Conservation (phyloP, 352 stramenopile species). For the Phytophthora foliorum region DNA sequence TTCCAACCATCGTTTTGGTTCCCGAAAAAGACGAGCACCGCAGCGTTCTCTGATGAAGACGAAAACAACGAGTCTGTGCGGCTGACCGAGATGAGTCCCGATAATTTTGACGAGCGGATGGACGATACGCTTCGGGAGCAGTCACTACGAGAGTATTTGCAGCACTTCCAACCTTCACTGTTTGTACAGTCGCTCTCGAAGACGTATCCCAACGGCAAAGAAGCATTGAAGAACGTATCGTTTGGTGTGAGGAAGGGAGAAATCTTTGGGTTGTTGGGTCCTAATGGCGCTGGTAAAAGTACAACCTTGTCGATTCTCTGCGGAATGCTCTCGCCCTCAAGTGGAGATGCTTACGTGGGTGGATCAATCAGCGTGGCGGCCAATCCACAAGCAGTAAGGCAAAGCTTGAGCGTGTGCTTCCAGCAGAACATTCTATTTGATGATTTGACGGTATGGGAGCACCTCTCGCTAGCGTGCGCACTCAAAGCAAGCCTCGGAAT, state of each 20-base stretch:
- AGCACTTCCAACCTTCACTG: constrained; percentile 64
- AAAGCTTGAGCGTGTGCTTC: constrained; percentile 86
- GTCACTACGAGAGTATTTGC: constrained; percentile 62
- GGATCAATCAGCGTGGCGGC: constrained; percentile 56
- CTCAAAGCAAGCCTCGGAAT: constrained; percentile 75
- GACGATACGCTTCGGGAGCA: constrained; percentile 79
- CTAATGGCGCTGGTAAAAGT: constrained; percentile 96
- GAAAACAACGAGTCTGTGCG: constrained; percentile 27
- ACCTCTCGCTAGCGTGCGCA: constrained; percentile 71
- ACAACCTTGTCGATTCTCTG: constrained; percentile 97
- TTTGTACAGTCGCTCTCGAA: constrained; percentile 72
- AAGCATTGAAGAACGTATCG: constrained; percentile 85
- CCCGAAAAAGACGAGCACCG: constrained; percentile 14
- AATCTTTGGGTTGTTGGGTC: constrained; percentile 94
- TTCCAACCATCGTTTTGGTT: constrained; percentile 90
- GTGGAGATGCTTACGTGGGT: constrained; percentile 72
- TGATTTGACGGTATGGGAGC: constrained; percentile 79
- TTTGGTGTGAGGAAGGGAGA: constrained; percentile 92
- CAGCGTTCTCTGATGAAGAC: constrained; percentile 26
- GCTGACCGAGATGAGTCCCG: constrained; percentile 37
- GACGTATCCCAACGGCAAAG: constrained; percentile 78
- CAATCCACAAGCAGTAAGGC: constrained; percentile 61
- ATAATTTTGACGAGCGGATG: constrained; percentile 35
- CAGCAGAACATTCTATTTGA: constrained; percentile 89
- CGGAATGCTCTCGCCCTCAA: constrained; percentile 89